phyloP scores from a whole-genome alignment of 192 early-diverging fungal species.

The Globomyces pollinis-pini region DNA sequence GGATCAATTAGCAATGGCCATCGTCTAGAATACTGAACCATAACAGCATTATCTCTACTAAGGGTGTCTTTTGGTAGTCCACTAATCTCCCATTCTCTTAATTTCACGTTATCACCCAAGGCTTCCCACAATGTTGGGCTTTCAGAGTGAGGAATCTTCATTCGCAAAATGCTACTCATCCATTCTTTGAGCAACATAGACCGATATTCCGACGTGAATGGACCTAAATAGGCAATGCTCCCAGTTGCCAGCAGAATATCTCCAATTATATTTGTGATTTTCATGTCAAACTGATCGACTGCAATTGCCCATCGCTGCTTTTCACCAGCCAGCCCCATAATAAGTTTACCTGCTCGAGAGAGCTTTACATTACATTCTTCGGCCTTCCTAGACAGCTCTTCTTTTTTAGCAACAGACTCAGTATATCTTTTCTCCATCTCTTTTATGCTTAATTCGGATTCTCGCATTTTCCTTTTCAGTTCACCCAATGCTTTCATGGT shows the following conservation, averaged over 20 bases:
- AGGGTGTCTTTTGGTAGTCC: slow-evolving; percentile 53
- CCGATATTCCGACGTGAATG: slow-evolving; percentile 53
- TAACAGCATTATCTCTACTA: slow-evolving; percentile 52
- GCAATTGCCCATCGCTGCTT: slow-evolving; percentile 53
- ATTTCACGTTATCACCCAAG: slow-evolving; percentile 51
- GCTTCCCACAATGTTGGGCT: slow-evolving; percentile 42
- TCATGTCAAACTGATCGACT: slow-evolving; percentile 46
- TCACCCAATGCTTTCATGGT: slow-evolving; percentile 49
- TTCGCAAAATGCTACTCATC: slow-evolving; percentile 34
- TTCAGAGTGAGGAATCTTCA: slow-evolving; percentile 59
- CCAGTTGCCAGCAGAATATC: slow-evolving; percentile 50
- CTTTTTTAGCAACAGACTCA: slow-evolving; percentile 55
- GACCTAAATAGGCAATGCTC: slow-evolving; percentile 52
- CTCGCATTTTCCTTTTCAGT: slow-evolving; percentile 51
- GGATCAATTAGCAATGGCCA: slow-evolving; percentile 60
- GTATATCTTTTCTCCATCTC: slow-evolving; percentile 55
- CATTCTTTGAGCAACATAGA: slow-evolving; percentile 38
- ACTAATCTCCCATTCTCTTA: slow-evolving; percentile 49
- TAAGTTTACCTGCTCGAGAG: slow-evolving; percentile 49
- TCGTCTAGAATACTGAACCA: slow-evolving; percentile 52
- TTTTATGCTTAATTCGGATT: slow-evolving; percentile 54
- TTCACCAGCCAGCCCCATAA: slow-evolving; percentile 49
- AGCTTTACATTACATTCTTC: slow-evolving; percentile 53
- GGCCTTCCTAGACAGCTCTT: slow-evolving; percentile 52
- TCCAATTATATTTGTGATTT: slow-evolving; percentile 49